phyloP scores from a whole-genome alignment of 139 green algal genomes.

The Chlamydomonas schloesseri region DNA sequence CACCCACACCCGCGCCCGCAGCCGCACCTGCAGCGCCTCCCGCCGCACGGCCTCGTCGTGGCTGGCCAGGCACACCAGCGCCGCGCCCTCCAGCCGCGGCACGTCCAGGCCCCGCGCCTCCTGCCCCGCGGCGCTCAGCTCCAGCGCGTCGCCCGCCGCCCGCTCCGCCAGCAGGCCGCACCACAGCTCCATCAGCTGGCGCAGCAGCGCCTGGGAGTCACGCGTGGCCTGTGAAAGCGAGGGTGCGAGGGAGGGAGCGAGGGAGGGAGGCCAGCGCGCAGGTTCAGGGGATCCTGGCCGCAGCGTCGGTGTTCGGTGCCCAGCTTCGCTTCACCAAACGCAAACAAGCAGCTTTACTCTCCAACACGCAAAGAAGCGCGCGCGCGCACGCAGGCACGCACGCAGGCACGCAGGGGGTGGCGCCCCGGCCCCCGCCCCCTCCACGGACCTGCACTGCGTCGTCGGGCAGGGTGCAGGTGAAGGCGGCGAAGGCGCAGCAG shows the following conservation, averaged over 20 bases:
- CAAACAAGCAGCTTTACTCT: no score
- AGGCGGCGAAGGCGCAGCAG: slow-evolving; percentile 67
- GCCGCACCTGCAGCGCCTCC: slow-evolving; percentile 59
- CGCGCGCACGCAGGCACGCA: no score
- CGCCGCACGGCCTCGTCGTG: slow-evolving; percentile 60
- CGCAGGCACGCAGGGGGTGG: no score
- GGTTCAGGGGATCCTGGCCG: no score
- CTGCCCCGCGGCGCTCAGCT: background rate
- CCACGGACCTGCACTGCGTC: slow-evolving; percentile 72
- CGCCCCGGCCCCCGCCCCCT: no score
- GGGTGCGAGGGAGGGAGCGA: no score
- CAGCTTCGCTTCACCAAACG: no score
- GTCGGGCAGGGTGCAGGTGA: slow-evolving; percentile 71
- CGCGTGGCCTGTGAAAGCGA: slow-evolving; percentile 42
- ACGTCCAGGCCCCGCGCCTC: slow-evolving; percentile 61
- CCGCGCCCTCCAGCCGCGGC: slow-evolving; percentile 69
- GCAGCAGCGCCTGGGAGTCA: slow-evolving; percentile 55
- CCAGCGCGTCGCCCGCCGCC: slow-evolving; percentile 25
- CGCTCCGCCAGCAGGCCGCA: slow-evolving; percentile 55
- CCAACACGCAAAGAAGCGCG: background rate
- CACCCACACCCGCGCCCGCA: background rate
- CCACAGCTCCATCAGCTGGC: slow-evolving; percentile 64
- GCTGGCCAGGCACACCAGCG: slow-evolving; percentile 65
- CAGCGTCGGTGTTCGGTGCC: no score
- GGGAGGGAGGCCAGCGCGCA: no score